Evolutionary conservation across 495 filamentous ascomycete genomes (phyloP), one percentile per base, ranked within the genome.

Genomic region (Pseudevernia furfuracea): DNA sequence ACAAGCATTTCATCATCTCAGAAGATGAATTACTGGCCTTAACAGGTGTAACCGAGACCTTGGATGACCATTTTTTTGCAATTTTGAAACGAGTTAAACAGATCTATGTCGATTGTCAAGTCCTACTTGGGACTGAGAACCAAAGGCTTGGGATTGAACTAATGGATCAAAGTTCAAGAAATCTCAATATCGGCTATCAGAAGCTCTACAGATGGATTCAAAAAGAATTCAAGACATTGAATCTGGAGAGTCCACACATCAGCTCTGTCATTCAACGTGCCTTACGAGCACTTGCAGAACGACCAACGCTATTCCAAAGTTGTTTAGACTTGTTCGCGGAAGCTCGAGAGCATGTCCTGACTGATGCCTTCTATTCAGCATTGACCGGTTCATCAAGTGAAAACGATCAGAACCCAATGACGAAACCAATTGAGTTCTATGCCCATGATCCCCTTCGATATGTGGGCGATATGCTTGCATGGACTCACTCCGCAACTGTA

Each of bases 401-500:
- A 19, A 70, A 75, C 0, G 77, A 74, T 19, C 70, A 77, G 4
- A 77, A 82, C 58, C 71, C 67, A 19, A 81, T 82, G 8, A 82
- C 89, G 32, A 97, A 97, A 66, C 92, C 95, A 0, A 99, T 99
- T 68, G 95, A 99, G 72, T 82, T 96, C 55, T 89, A 86, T 39
- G 91, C 94, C 15, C 92, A 97, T 70, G 94, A 99, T 71, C 88
- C 90, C 17, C 76, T 99, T 19, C 82, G 94, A 41, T 99, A 97
- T 71, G 86, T 96, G 25, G 92, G 94, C 28, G 94, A 99, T 72
- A 97, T 99, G 93, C 82, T 97, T 21, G 94, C 94, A 9, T 99
- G 94, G 94, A 85, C 87, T 4, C 94, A 99, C 71, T 97, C 95
- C 1, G 88, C 92, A 9, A 85, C 93, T 0, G 94, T 97, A 1